phyloP scores from a whole-genome alignment of 116 monocot genomes.

The Iris pallida region DNA sequence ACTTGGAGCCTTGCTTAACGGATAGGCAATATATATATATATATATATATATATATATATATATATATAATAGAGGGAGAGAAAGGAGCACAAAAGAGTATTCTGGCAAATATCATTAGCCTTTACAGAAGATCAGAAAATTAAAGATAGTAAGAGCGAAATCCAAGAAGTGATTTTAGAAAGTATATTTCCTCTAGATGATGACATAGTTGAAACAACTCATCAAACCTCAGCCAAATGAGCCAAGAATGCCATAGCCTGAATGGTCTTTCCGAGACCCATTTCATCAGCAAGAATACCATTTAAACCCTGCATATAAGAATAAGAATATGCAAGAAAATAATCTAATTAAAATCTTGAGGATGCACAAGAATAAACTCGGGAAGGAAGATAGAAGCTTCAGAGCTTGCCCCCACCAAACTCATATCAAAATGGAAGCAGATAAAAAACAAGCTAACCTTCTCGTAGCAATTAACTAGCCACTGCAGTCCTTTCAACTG shows the following conservation, averaged over 20 bases:
- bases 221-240: conserved; percentile 73
- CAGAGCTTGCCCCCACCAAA: too few species aligned
- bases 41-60: too few species aligned
- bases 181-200: too few species aligned
- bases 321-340: neutral
- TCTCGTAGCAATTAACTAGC: conserved; percentile 82
- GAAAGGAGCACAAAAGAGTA: neutral
- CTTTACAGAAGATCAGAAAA: too few species aligned
- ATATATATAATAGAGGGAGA: too few species aligned
- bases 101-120: neutral
- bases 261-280: conserved; percentile 91
- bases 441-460: conserved; percentile 22
- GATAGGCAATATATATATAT: too few species aligned
- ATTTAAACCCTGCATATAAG: conserved; percentile 55
- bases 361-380: too few species aligned
- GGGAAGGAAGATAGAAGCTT: too few species aligned
- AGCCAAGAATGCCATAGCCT: conserved; percentile 82
- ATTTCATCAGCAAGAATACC: conserved; percentile 93
- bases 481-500: conserved; percentile 85
- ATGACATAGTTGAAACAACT: neutral
- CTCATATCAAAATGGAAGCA: too few species aligned
- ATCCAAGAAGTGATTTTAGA: too few species aligned
- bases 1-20: too few species aligned
- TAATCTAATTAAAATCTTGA: too few species aligned
- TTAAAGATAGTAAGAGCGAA: neutral